Percentiles rank a stretch among this genome's conserved stretches.
Evolutionary conservation across 441 rosid species (phyloP).

Genomic region (Arabidopsis hybrid): DNA sequence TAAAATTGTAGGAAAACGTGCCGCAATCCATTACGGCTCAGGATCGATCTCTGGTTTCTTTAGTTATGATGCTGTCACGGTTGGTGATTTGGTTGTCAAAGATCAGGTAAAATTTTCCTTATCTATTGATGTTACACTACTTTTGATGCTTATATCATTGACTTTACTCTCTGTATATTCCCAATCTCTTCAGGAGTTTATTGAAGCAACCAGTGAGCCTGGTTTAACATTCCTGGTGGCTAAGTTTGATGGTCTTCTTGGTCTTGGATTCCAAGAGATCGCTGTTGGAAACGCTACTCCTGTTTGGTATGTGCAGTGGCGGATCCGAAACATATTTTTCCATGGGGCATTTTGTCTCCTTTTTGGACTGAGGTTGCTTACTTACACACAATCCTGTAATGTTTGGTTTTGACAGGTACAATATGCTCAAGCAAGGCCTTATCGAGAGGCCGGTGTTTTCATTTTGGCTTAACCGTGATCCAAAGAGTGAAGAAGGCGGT

Average conservation of each 20-base stretch:
- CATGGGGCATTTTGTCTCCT: not conserved
- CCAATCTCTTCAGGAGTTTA: constrained; percentile 57
- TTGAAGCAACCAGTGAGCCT: constrained; percentile 77
- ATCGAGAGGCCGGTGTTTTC: constrained; percentile 71
- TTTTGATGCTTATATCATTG: not conserved
- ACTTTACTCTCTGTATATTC: not conserved
- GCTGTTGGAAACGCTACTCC: constrained; percentile 66
- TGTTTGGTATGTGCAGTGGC: constrained; percentile 55
- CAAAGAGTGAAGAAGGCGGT: constrained; percentile 66
- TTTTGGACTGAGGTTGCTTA: not conserved
- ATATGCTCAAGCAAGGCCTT: constrained; percentile 68
- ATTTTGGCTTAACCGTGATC: constrained; percentile 74
- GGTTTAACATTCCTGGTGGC: constrained; percentile 59
- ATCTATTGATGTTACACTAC: not conserved
- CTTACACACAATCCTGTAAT: not conserved
- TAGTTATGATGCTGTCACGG: constrained; percentile 65
- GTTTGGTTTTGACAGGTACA: constrained; percentile 53
- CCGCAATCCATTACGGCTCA: constrained; percentile 68
- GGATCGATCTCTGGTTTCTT: constrained; percentile 75
- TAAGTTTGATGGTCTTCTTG: constrained; percentile 76
- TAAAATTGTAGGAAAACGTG: constrained; percentile 51
- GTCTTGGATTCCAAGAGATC: constrained; percentile 77
- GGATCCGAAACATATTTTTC: too few species aligned
- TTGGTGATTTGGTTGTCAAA: constrained; percentile 65
- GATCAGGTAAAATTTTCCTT: constrained; percentile 52